These are phyloP conservation scores for Comarum palustre DNA, from an alignment of 306 rosid genomes.

Conservation along the genomic window DNA sequence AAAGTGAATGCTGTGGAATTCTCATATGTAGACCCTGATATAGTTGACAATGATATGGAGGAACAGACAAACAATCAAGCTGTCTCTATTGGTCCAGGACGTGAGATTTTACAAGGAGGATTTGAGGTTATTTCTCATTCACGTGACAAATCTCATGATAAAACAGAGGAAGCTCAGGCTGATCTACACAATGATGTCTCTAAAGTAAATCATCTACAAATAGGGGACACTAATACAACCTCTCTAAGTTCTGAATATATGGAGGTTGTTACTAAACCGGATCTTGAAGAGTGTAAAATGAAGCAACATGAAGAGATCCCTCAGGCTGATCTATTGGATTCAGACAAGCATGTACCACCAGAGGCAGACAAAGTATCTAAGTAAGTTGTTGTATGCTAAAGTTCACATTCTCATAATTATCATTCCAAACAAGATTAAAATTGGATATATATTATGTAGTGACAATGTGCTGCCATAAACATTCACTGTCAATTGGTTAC, in stretches of 20 bases:
- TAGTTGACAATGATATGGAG: not conserved
- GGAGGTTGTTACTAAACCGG: not conserved
- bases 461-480: conserved; percentile 2
- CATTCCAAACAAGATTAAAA: not conserved
- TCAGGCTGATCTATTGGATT: conserved; percentile 27
- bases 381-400: conserved; percentile 40
- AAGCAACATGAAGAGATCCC: conserved; percentile 23
- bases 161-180: conserved; percentile 27
- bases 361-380: conserved; percentile 26
- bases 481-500: not conserved
- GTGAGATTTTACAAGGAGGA: conserved; percentile 29
- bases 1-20: conserved; percentile 12
- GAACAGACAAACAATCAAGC: conserved; percentile 26
- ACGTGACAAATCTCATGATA: conserved; percentile 26
- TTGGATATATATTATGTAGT: not conserved
- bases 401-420: not conserved
- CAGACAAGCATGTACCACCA: not conserved
- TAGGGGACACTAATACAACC: conserved; percentile 21
- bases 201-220: conserved; percentile 2
- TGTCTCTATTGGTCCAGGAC: conserved; percentile 30
- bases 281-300: conserved; percentile 3
- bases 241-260: not conserved
- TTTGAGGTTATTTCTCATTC: conserved; percentile 28
- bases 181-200: conserved; percentile 24
- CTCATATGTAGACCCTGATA: conserved; percentile 26